Base-by-base conservation (phyloP, 2,329 filamentous ascomycete genomes). In the Aspergillus spinulosporus region DNA sequence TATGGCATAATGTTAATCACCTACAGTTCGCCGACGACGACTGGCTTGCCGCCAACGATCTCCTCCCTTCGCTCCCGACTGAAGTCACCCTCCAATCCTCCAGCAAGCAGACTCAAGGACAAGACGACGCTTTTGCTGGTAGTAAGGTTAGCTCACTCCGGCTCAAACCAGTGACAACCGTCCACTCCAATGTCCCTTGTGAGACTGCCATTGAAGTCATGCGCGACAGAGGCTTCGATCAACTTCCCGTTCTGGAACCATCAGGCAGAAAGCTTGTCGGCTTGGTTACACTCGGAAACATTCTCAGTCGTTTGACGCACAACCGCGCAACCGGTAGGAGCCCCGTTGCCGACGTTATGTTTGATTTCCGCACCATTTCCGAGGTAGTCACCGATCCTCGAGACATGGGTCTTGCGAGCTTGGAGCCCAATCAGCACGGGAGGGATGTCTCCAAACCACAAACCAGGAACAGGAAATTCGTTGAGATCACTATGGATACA, bases 141-240 rank as follows among this genome's bases (percentile, higher is more conserved):
- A 90, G 89, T 42, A 96, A 90, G 40, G 88, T 99, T 66, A 84
- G 86, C 40, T 84, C 88, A 32, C 86, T 99, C 12, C 87, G 93
- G 59, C 82, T 99, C 57, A 99, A 97, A 78, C 94, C 94, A 36
- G 89, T 99, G 57, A 95, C 92, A 28, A 95, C 92, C 6, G 84
- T 99, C 53, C 78, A 86, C 26, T 82, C 87, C 29, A 82, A 82
- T 51, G 87, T 87, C 32, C 76, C 84, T 2, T 96, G 92, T 76
- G 84, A 89, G 61, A 89, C 93, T 63, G 94, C 95, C 52, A 92
- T 97, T 63, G 94, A 99, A 78, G 92, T 90, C 59, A 97, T 99
- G 94, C 90, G 93, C 64, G 94, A 99, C 70, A 96, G 94, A 78
- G 91, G 92, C 61, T 99, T 97, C 73, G 95, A 99, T 71, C 95